A percentile compares a stretch with the other conserved stretches of the same genome.
phyloP scores from a whole-genome alignment of 306 rosid species.

The Luffa aegyptiaca region DNA sequence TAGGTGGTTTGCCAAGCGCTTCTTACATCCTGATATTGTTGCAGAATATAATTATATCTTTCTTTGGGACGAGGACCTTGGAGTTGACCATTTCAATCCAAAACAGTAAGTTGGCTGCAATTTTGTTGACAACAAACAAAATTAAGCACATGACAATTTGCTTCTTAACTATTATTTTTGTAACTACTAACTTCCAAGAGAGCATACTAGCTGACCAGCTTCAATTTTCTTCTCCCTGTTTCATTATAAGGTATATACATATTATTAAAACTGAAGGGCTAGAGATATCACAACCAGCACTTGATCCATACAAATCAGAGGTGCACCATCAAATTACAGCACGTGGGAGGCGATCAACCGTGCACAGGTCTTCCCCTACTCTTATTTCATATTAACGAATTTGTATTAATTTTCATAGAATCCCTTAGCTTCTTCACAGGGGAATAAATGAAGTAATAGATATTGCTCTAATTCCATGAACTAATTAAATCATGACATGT shows the following conservation, averaged over 20 bases:
- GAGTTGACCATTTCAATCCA: conserved; percentile 73
- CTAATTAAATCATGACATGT: background rate
- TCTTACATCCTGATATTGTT: conserved; percentile 92
- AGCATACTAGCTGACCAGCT: background rate
- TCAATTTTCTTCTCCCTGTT: background rate
- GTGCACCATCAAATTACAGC: conserved; percentile 88
- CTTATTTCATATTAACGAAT: background rate
- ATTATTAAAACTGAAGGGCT: conserved; percentile 60
- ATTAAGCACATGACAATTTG: background rate
- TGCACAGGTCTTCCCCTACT: conserved; percentile 57
- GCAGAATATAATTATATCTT: conserved; percentile 68
- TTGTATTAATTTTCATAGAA: background rate
- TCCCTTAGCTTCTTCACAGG: background rate
- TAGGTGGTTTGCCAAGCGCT: conserved; percentile 99
- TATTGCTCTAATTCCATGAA: background rate
- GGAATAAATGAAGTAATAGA: background rate
- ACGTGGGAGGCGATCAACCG: conserved; percentile 51
- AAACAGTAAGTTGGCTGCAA: conserved; percentile 32
- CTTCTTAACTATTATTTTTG: background rate
- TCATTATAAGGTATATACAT: conserved; percentile 45
- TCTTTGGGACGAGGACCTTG: conserved; percentile 99
- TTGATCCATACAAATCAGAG: conserved; percentile 57
- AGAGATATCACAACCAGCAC: conserved; percentile 90
- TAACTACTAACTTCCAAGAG: background rate
- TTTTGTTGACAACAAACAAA: background rate